Evolutionary conservation across 1,284 basidiomycete species (phyloP), one percentile per base, ranked within the genome.

Genomic region (Rhizoctonia solani): DNA sequence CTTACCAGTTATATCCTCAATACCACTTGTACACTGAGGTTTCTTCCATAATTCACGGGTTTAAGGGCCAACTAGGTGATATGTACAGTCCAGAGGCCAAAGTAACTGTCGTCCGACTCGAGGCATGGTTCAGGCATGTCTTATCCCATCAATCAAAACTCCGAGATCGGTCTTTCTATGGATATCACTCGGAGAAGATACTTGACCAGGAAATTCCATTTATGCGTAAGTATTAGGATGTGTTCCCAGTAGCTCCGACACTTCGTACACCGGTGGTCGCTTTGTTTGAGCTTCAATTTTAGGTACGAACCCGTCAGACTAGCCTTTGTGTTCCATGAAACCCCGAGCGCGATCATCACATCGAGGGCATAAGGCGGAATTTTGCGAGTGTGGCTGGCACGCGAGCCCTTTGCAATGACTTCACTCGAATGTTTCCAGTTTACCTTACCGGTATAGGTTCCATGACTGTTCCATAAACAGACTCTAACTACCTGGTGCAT

Each of bases 131-230:
- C 13, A 52, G 32, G 32, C 58, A 63, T 49, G 58, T 4, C 47
- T 30, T 59, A 37, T 59, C 56, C 56, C 42, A 29, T 49, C n/a
- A 23, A 59, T 41, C 58, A 63, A 63, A 46, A 63, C 58, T 63
- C 58, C 58, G 58, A 63, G 37, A 41, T 55, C 44, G 30, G 19
- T 49, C 19, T 32, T 25, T 47, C 47, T 63, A n/a, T 47, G 58
- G 25, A 63, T 37, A 63, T 63, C 58, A 63, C 46, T 63, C 23
- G 47, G 25, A 19, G 58, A 63, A 63, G 58, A 52, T 27, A 29
- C 58, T 52, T 19, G 4, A 34, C 47, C 58, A 21, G 52, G 37
- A 8, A 52, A 21, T 52, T 27, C 34, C 47, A 56, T 63, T 39
- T 34, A 23, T 37, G 30, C 30, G 47, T 21, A 34, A 23, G 58